Evolutionary conservation across 805 yeast species (phyloP).

Genomic region (Kodamaea lidongshanica): DNA sequence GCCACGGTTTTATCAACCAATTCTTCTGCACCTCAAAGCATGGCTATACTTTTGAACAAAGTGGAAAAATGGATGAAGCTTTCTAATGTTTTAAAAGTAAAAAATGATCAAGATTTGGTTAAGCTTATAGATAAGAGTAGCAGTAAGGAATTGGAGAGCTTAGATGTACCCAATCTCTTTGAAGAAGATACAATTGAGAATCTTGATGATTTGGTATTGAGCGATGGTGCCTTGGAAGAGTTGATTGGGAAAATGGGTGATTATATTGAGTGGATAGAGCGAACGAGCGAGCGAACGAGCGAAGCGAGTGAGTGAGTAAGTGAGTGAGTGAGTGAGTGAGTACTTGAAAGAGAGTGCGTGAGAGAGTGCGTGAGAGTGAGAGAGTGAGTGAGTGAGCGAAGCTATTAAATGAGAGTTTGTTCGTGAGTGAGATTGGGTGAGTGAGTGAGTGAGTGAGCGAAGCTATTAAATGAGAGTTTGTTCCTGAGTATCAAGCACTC

Average conservation of each 20-base stretch:
- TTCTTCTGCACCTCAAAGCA: conserved; percentile 20
- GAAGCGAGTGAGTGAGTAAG: too few relatives aligned
- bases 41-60: conserved; percentile 17
- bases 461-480: too few relatives aligned
- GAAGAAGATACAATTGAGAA: conserved; percentile 27
- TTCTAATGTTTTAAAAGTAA: conserved; percentile 12
- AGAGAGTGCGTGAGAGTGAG: too few relatives aligned
- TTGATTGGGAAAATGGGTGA: conserved; percentile 3
- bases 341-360: too few relatives aligned
- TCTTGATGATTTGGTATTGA: conserved; percentile 12
- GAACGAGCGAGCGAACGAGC: too few relatives aligned
- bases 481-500: too few relatives aligned
- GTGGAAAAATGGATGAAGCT: conserved; percentile 26
- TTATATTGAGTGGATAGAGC: too few relatives aligned
- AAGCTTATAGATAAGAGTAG: conserved; percentile 25
- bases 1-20: conserved; percentile 15
- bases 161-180: conserved; percentile 23
- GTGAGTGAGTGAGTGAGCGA: too few relatives aligned
- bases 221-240: conserved; percentile 2
- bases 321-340: too few relatives aligned
- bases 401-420: too few relatives aligned
- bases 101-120: conserved; percentile 14
- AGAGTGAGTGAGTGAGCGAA: too few relatives aligned
- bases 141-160: conserved; percentile 27
- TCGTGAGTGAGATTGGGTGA: too few relatives aligned